These are phyloP conservation scores for Candida qinlingensis DNA, from an alignment of 805 yeast species.

Conservation along the genomic window DNA sequence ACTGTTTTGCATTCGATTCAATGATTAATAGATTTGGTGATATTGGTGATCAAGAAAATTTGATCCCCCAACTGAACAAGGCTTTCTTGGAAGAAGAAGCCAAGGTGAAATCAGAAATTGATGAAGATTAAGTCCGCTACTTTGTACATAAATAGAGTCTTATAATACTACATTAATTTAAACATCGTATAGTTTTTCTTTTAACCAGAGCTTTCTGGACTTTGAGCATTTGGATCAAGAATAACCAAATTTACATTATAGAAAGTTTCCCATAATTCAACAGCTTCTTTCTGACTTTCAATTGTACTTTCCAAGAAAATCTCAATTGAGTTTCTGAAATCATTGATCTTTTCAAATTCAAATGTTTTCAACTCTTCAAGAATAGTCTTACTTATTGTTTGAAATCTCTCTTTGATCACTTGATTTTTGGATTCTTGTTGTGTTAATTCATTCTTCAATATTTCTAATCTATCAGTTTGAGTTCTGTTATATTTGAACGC, in stretches of 20 bases:
- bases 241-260: constrained; percentile 45
- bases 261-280: constrained; percentile 85
- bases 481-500: constrained; percentile 40
- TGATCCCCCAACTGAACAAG: constrained; percentile 25
- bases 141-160: background rate
- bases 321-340: constrained; percentile 85
- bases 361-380: constrained; percentile 61
- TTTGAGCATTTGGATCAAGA: background rate
- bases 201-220: background rate
- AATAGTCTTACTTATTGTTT: constrained; percentile 58
- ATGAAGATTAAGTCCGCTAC: constrained; percentile 2
- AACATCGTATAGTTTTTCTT: background rate
- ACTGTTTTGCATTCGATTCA: constrained; percentile 61
- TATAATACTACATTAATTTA: background rate
- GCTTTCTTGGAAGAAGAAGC: constrained; percentile 28
- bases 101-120: constrained; percentile 15
- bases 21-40: constrained; percentile 46
- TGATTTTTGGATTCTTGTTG: constrained; percentile 48
- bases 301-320: constrained; percentile 84
- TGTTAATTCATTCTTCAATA: constrained; percentile 54
- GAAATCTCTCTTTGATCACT: constrained; percentile 53
- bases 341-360: constrained; percentile 72
- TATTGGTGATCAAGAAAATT: constrained; percentile 33
- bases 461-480: constrained; percentile 58
- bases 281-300: constrained; percentile 89